Evolutionary conservation across 164 flowering plant species (phyloP).

Genomic region (Berberis thunbergii): DNA sequence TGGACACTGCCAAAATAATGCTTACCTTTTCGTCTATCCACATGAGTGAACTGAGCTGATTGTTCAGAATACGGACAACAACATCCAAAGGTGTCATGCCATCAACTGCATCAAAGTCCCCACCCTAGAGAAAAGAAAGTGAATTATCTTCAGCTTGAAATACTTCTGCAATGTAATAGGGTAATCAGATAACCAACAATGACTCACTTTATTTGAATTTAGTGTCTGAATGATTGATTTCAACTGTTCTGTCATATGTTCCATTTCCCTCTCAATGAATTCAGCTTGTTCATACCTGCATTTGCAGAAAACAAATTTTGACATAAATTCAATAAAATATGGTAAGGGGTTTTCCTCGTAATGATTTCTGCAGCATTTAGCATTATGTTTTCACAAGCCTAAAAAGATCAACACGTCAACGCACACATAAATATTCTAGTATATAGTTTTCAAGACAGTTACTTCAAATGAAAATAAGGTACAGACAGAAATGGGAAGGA

Average conservation of each 20-base stretch:
- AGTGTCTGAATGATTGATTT: slow-evolving; percentile 80
- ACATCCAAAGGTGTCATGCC: slow-evolving; percentile 78
- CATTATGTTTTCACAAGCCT: no score
- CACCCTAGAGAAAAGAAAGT: slow-evolving; percentile 42
- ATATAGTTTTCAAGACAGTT: no score
- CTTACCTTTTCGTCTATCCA: slow-evolving; percentile 97
- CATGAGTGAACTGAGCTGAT: slow-evolving; percentile 88
- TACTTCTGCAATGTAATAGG: not conserved
- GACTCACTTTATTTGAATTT: slow-evolving; percentile 67
- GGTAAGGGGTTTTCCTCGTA: no score
- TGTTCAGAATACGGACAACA: slow-evolving; percentile 78
- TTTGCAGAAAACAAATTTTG: slow-evolving; percentile 6
- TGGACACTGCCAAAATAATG: slow-evolving; percentile 1
- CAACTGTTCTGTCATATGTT: slow-evolving; percentile 85
- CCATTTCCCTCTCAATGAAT: slow-evolving; percentile 77
- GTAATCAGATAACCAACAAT: not conserved
- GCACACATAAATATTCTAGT: no score
- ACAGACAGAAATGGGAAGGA: no score
- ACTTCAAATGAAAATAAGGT: no score
- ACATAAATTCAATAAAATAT: no score
- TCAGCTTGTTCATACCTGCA: slow-evolving; percentile 97
- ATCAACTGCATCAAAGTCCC: slow-evolving; percentile 67
- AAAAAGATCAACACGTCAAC: no score
- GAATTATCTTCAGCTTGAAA: not conserved
- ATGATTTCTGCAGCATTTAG: no score